These are phyloP conservation scores for Pascua guehoae DNA, from an alignment of 1,284 basidiomycete genomes.

Conservation along the genomic window DNA sequence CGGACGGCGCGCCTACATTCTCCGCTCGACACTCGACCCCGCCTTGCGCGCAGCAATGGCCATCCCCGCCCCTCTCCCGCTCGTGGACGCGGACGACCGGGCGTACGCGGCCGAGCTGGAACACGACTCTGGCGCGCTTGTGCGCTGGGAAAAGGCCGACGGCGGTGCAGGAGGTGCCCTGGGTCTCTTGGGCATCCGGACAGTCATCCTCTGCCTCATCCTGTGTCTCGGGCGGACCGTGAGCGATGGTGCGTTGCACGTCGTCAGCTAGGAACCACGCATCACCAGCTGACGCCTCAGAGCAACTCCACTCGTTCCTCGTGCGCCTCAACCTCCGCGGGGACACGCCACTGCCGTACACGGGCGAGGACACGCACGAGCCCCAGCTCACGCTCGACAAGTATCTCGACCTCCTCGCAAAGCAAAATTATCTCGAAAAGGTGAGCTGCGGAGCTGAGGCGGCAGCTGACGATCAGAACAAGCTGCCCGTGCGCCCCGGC, in stretches of 20 bases:
- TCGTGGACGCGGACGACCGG: conserved; percentile 12
- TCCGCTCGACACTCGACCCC: conserved; percentile 37
- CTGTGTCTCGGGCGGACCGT: conserved; percentile 35
- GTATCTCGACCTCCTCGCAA: conserved; percentile 40
- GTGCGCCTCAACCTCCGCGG: conserved; percentile 35
- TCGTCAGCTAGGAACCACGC: not conserved
- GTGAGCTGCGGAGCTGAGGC: conserved; percentile 7
- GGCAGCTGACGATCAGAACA: conserved; percentile 1
- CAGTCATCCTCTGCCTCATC: conserved; percentile 44
- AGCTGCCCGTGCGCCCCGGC: not conserved
- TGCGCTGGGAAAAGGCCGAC: conserved; percentile 45
- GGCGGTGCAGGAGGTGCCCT: conserved; percentile 31
- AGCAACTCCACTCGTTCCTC: conserved; percentile 32
- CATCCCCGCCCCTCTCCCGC: conserved; percentile 25
- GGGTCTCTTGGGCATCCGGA: conserved; percentile 41
- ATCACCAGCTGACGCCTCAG: conserved; percentile 12
- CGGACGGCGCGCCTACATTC: conserved; percentile 31
- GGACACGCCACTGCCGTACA: conserved; percentile 40
- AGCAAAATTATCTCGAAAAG: conserved; percentile 45
- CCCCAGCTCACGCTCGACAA: conserved; percentile 36
- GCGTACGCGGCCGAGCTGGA: conserved; percentile 10
- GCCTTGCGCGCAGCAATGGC: conserved; percentile 29
- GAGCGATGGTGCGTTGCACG: conserved; percentile 32
- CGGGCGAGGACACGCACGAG: conserved; percentile 26
- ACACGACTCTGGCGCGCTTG: conserved; percentile 40